phyloP scores from a whole-genome alignment of 352 stramenopile genomes.

The Pythium chondricola region DNA sequence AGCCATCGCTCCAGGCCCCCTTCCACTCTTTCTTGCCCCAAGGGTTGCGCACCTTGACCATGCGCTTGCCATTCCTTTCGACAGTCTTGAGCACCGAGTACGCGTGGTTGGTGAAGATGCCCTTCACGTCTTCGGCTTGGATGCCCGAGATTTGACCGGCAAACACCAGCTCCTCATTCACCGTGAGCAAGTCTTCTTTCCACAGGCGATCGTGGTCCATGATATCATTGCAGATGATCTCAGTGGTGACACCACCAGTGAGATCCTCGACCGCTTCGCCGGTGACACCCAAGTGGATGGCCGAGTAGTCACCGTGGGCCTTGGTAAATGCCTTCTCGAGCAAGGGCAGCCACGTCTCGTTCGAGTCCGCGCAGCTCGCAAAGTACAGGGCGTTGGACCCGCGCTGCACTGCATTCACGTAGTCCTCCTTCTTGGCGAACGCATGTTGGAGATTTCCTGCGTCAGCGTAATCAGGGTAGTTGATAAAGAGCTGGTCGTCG shows the following conservation, averaged over 20 bases:
- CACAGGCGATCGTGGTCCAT: slow-evolving; percentile 33
- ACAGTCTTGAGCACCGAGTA: slow-evolving; percentile 46
- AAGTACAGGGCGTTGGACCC: slow-evolving; percentile 35
- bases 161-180: slow-evolving; percentile 36
- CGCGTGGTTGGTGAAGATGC: slow-evolving; percentile 45
- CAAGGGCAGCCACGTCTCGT: slow-evolving; percentile 80
- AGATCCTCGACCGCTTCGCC: slow-evolving; percentile 39
- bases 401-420: slow-evolving; percentile 22
- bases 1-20: slow-evolving; percentile 39
- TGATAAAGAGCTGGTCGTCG: slow-evolving; percentile 37
- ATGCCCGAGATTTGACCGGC: slow-evolving; percentile 21
- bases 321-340: slow-evolving; percentile 87
- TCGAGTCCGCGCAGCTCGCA: slow-evolving; percentile 33
- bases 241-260: slow-evolving; percentile 33
- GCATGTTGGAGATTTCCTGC: slow-evolving; percentile 15
- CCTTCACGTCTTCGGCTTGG: slow-evolving; percentile 11
- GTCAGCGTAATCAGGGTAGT: slow-evolving; percentile 21
- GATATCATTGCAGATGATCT: slow-evolving; percentile 28
- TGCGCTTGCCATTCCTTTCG: slow-evolving; percentile 27
- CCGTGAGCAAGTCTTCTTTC: slow-evolving; percentile 27
- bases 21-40: slow-evolving; percentile 55
- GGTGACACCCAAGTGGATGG: slow-evolving; percentile 52
- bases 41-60: slow-evolving; percentile 43
- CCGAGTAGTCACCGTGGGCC: slow-evolving; percentile 62
- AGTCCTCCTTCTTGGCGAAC: slow-evolving; percentile 23